Evolutionary conservation across 345 rosid genomes (phyloP), one percentile per base, ranked within the genome.

Genomic region (Geranium rotundifolium): DNA sequence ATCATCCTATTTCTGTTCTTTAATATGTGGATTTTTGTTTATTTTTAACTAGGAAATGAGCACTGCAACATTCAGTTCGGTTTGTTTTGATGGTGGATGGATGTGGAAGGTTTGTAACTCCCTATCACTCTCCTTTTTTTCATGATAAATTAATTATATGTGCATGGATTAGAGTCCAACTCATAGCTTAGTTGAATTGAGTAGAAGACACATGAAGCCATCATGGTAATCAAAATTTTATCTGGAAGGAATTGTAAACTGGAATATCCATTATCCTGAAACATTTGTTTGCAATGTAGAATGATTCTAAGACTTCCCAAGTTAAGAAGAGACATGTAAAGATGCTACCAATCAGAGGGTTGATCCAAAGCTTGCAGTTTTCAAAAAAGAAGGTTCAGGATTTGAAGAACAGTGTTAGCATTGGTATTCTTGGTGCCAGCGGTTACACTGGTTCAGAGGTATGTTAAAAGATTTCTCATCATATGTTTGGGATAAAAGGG

Each of bases 361-460:
- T 85, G 12, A 68, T 77, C 4, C 72, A 54, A 70, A 71, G 81
- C 62, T 62, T 81, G 60, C 75, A 71, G 65, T 58, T 76, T 65
- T 65, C 69, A 29, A 76, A 69, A 7, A 71, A 29, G 55, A 75
- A 78, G 31, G 49, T 75, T 46, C 54, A 5, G 56, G 61, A 65
- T 60, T 56, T 67, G 20, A 74, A 76, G 55, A 83, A 83, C 71
- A 82, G 85, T 70, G 80, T 80, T 76, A 77, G 85, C 18, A 73
- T 90, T 57, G 99, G 92, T 59, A 89, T 90, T 74, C 96, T 93
- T 37, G 97, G 99, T 66, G 96, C 97, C 30, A 93, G 99, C 70
- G 99, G 99, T 34, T 93, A 95, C 81, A 95, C 99, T 62, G 99
- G 99, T 64, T 90, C 96, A 1, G 97, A 95, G 99, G 99, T 93